Evolutionary conservation across 257 asterid genomes (phyloP), one percentile per base, ranked within the genome.

Genomic region (Voacanga thouarsii): DNA sequence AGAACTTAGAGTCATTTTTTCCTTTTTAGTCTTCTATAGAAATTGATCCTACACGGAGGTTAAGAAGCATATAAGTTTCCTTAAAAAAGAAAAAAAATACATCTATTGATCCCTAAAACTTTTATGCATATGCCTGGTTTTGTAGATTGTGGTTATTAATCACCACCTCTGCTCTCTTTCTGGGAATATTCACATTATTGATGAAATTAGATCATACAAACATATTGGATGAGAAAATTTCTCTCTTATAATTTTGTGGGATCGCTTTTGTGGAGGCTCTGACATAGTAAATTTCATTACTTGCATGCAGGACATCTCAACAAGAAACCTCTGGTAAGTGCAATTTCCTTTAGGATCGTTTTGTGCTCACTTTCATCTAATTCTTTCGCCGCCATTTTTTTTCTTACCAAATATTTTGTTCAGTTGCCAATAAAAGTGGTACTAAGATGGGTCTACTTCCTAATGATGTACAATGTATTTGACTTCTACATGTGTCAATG

Each of bases 281-380:
- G 83, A 88, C 82, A 39, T 50, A 33, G 37, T 69, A 72, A 53
- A 70, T 78, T 55, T 51, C 85, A n/a, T n/a, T n/a, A 76, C 77
- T 64, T 49, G 81, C 77, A 18, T 83, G 90, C 97, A 96, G 98
- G 90, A 79, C 94, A 39, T 88, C 97, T 7, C 96, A 90, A 60
- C 94, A 86, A 84, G 89, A 93, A 64, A 75, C 87, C 84, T 90
- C 97, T 59, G 92, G 99, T 93, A 87, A 56, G 79, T 83, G 76
- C 65, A 76, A 24, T 33, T 59, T 60, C 4, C 60, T 53, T 33
- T 37, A 37, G 30, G 39, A 44, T 33, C 15, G 43, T 61, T 76
- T 24, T 71, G 26, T 18, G 50, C 77, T 74, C 65, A n/a, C 39
- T 37, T 49, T 77, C 49, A 16, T 70, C 74, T 66, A 49, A 23